A percentile compares a stretch with the other conserved stretches of the same genome.
Evolutionary conservation across 305 asterid species (phyloP).

Genomic region (Plantago coronopus): DNA sequence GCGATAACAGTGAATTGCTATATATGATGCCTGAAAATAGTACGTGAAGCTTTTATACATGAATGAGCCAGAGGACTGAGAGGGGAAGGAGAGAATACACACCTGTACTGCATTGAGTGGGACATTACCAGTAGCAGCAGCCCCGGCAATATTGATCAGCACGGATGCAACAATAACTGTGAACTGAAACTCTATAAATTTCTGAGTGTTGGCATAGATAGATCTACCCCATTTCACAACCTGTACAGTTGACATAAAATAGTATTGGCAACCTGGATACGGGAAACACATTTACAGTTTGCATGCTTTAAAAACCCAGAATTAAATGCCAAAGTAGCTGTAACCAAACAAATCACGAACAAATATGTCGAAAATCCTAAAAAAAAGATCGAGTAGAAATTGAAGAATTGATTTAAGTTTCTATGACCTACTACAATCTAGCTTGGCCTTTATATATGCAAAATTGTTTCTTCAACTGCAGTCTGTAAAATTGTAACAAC

Average conservation of each 20-base stretch:
- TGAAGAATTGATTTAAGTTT: neutral
- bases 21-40: neutral
- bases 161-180: conserved; percentile 91
- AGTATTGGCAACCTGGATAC: conserved; percentile 9
- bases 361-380: neutral
- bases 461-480: neutral
- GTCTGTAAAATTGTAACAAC: neutral
- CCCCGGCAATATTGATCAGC: conserved; percentile 77
- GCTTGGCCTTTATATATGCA: neutral
- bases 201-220: conserved; percentile 88
- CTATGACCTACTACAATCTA: neutral
- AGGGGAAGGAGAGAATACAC: conserved; percentile 1
- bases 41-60: neutral
- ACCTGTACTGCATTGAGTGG: conserved; percentile 98
- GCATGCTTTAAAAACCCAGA: no score
- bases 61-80: neutral
- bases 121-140: conserved; percentile 77
- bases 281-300: no score
- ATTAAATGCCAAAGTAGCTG: no score
- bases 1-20: conserved; percentile 5
- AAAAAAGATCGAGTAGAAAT: neutral
- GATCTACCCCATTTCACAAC: conserved; percentile 98
- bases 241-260: conserved; percentile 37
- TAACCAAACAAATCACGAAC: no score
- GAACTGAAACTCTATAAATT: conserved; percentile 87